A percentile compares a stretch with the other conserved stretches of the same genome.
Evolutionary conservation across 208 protist genomes (phyloP).

Genomic region (Phytomonas serpens): DNA sequence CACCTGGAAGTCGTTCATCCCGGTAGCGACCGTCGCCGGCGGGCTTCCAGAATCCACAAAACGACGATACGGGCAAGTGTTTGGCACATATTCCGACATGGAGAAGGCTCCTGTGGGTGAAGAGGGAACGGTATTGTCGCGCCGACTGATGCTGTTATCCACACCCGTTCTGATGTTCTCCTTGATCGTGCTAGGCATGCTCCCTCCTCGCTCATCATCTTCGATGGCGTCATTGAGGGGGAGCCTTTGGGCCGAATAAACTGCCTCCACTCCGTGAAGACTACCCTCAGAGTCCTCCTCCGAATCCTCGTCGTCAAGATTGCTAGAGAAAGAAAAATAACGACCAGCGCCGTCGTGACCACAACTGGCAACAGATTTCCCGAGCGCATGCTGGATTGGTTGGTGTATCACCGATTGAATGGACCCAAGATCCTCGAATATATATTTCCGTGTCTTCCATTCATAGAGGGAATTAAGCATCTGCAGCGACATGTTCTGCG

Average conservation of each 20-base stretch:
- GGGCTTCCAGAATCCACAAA: neutral
- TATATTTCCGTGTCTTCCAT: neutral
- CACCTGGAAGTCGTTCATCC: constrained; percentile 11
- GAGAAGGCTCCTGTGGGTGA: neutral
- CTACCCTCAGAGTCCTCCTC: neutral
- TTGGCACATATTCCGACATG: neutral
- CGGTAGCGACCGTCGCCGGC: neutral
- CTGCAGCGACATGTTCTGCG: constrained; percentile 12
- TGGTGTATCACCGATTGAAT: neutral
- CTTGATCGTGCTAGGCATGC: constrained; percentile 5
- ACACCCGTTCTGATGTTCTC: constrained; percentile 15
- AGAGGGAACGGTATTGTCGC: neutral
- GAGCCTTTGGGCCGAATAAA: neutral
- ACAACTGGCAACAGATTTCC: neutral
- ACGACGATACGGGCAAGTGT: constrained; percentile 2
- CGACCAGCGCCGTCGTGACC: neutral
- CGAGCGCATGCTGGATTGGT: neutral
- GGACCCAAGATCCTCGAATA: neutral
- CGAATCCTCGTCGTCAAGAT: neutral
- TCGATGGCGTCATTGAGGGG: neutral
- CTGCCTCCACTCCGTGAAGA: neutral
- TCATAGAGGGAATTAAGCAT: neutral
- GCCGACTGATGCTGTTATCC: neutral
- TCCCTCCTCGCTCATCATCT: constrained; percentile 14
- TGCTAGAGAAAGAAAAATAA: neutral